Percentiles rank a stretch among this genome's conserved stretches.
phyloP scores from a whole-genome alignment of 2,329 filamentous ascomycete species.

The Ascochyta viciae-villosae region DNA sequence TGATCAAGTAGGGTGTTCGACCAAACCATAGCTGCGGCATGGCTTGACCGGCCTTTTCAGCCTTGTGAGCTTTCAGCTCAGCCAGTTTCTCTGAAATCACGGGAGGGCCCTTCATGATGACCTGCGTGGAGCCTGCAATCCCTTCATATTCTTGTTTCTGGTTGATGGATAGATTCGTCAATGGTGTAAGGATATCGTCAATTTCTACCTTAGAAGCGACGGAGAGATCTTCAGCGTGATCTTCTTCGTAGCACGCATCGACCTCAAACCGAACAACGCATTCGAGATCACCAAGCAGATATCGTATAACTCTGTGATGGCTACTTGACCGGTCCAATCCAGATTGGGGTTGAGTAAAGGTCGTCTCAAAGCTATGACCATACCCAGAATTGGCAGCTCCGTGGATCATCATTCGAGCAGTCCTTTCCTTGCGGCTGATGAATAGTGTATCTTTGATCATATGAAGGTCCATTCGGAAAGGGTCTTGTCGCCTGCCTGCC shows the following conservation, averaged over 20 bases:
- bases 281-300: conserved; percentile 23
- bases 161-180: too few relatives aligned
- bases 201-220: background rate
- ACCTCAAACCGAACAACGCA: conserved; percentile 30
- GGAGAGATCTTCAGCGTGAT: background rate
- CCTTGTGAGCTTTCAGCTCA: conserved; percentile 26
- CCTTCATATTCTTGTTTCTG: too few relatives aligned
- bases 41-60: background rate
- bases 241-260: conserved; percentile 27
- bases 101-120: conserved; percentile 9
- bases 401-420: conserved; percentile 21
- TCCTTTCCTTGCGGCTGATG: conserved; percentile 38
- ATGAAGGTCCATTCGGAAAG: conserved; percentile 44
- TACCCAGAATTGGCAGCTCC: conserved; percentile 30
- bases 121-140: background rate
- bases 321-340: conserved; percentile 25
- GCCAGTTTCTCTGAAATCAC: conserved; percentile 18
- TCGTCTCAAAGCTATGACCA: conserved; percentile 42
- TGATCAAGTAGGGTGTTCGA: conserved; percentile 27
- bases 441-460: conserved; percentile 45
- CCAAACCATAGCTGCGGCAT: conserved; percentile 34
- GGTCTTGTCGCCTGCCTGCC: conserved; percentile 25
- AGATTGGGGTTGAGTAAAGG: conserved; percentile 28
- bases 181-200: too few relatives aligned
- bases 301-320: conserved; percentile 30